Percentiles rank a stretch among this genome's conserved stretches.
Evolutionary conservation across 371 early-diverging fungal species (phyloP).

Genomic region (Mortierella sp.): DNA sequence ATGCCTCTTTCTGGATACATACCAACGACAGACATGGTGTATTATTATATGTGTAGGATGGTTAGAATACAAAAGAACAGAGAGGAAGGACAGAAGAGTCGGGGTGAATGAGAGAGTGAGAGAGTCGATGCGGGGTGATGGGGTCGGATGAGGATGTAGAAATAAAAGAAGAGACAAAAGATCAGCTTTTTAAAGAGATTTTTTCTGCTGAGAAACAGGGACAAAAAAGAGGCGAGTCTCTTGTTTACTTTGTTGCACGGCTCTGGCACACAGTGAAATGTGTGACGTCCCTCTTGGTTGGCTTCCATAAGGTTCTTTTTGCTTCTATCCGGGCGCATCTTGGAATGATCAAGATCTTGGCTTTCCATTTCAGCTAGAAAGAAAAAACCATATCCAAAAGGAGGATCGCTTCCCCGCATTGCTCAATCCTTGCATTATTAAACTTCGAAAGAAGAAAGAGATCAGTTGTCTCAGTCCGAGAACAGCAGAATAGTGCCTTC

Average conservation of each 20-base stretch:
- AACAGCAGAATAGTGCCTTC: too few relatives aligned
- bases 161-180: not conserved
- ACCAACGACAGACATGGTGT: constrained; percentile 53
- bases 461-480: too few relatives aligned
- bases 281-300: not conserved
- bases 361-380: too few relatives aligned
- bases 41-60: constrained; percentile 3
- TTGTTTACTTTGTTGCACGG: not conserved
- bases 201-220: too few relatives aligned
- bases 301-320: constrained; percentile 19
- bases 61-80: not conserved
- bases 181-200: not conserved
- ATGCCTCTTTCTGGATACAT: constrained; percentile 4
- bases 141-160: not conserved
- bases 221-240: too few relatives aligned
- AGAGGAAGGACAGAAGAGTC: not conserved
- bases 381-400: too few relatives aligned
- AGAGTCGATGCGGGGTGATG: not conserved
- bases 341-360: too few relatives aligned
- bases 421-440: too few relatives aligned
- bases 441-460: too few relatives aligned
- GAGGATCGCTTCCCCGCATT: too few relatives aligned
- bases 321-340: constrained; percentile 5
- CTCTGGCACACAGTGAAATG: not conserved
- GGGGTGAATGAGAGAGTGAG: too few relatives aligned